A percentile compares a stretch with the other conserved stretches of the same genome.
Evolutionary conservation across 1,284 basidiomycete genomes (phyloP).

Genomic region (Cutaneotrichosporon sp.): DNA sequence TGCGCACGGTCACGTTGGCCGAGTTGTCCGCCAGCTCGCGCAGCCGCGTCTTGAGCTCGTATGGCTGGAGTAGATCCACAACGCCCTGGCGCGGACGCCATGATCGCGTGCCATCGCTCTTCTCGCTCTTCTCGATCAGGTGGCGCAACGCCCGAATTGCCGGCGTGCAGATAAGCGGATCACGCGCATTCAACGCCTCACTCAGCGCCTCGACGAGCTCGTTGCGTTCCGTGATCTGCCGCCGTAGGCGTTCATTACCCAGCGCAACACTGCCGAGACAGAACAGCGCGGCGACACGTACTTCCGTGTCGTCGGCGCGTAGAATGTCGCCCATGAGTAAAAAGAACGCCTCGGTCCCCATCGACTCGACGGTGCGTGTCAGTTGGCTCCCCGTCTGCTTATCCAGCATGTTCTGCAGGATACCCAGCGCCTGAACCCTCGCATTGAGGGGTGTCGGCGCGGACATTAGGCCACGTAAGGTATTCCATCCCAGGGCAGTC

Average conservation of each 20-base stretch:
- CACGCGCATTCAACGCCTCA: constrained; percentile 20
- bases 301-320: constrained; percentile 16
- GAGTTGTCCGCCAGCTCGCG: constrained; percentile 33
- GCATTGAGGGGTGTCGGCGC: constrained; percentile 31
- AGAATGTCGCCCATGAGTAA: constrained; percentile 28
- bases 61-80: constrained; percentile 45
- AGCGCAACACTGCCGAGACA: constrained; percentile 47
- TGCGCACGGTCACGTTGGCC: constrained; percentile 33
- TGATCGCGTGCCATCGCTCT: constrained; percentile 22
- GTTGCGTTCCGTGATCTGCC: constrained; percentile 32
- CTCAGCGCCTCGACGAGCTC: constrained; percentile 42
- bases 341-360: constrained; percentile 40
- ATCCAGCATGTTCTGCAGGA: constrained; percentile 49
- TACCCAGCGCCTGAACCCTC: constrained; percentile 42
- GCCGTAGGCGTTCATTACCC: constrained; percentile 42
- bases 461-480: constrained; percentile 24
- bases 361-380: constrained; percentile 32
- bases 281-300: constrained; percentile 35
- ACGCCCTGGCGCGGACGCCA: constrained; percentile 39
- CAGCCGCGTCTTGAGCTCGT: constrained; percentile 39
- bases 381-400: constrained; percentile 41
- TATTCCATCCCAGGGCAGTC: constrained; percentile 63
- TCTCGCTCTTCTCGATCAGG: constrained; percentile 43
- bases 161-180: constrained; percentile 40
- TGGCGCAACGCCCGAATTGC: constrained; percentile 44